phyloP scores from a whole-genome alignment of 2,329 filamentous ascomycete species.

The Beauveria rudraprayagi region DNA sequence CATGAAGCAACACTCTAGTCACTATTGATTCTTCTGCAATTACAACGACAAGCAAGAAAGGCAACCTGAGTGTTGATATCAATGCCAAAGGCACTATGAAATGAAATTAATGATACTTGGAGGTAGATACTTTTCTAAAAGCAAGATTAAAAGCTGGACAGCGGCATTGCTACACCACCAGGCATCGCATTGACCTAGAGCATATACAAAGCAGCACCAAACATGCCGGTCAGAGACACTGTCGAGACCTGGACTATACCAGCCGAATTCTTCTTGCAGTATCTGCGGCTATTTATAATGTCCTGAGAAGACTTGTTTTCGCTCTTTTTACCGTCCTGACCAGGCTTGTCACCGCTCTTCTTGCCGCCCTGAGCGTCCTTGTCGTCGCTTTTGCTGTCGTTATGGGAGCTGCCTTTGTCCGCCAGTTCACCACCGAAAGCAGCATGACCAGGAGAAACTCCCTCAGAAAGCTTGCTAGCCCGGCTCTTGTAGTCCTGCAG shows the following conservation, averaged over 20 bases:
- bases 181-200: constrained; percentile 1
- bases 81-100: not conserved
- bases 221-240: constrained; percentile 14
- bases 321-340: constrained; percentile 3
- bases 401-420: constrained; percentile 15
- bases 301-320: not conserved
- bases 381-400: constrained; percentile 3
- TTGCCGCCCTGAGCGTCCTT: constrained; percentile 3
- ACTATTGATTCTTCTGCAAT: not conserved
- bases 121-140: not conserved
- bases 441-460: constrained; percentile 20
- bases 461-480: constrained; percentile 19
- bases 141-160: not conserved
- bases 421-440: constrained; percentile 24
- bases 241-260: constrained; percentile 15
- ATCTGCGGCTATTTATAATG: constrained; percentile 1
- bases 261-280: constrained; percentile 15
- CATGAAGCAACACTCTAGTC: not conserved
- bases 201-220: constrained; percentile 17
- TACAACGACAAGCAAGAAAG: not conserved
- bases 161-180: not conserved
- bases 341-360: not conserved
- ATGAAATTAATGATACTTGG: not conserved
- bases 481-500: constrained; percentile 24
- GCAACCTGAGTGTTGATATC: not conserved